phyloP scores from a whole-genome alignment of 1,284 basidiomycete genomes.

The Trametes sp. region DNA sequence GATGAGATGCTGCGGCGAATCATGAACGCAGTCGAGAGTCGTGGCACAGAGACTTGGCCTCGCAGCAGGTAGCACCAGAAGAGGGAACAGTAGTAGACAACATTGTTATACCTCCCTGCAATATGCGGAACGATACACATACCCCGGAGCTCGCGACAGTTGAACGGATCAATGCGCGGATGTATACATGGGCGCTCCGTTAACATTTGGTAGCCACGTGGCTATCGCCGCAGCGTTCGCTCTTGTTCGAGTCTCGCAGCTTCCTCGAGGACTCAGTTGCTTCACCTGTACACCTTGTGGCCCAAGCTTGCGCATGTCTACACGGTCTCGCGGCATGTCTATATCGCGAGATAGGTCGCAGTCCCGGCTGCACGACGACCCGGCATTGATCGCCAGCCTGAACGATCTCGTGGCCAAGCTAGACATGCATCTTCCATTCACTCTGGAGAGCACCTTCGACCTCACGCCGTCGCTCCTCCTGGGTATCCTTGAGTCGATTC shows the following conservation, averaged over 20 bases:
- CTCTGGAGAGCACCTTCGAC: slow-evolving; percentile 64
- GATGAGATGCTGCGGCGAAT: slow-evolving; percentile 57
- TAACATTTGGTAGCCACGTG: too few relatives aligned
- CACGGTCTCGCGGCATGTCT: background rate
- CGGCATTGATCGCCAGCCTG: slow-evolving; percentile 40
- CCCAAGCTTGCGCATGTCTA: background rate
- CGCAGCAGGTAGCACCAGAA: slow-evolving; percentile 25
- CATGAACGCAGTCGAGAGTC: slow-evolving; percentile 48
- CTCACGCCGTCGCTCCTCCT: slow-evolving; percentile 76
- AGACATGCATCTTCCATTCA: slow-evolving; percentile 53
- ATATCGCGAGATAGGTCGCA: background rate
- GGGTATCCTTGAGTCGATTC: slow-evolving; percentile 67
- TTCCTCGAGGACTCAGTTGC: too few relatives aligned
- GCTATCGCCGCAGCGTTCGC: background rate
- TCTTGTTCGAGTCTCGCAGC: too few relatives aligned
- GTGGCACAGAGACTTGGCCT: slow-evolving; percentile 3
- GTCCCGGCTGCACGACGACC: background rate
- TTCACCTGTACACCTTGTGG: too few relatives aligned
- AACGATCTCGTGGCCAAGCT: slow-evolving; percentile 60
- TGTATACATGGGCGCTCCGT: too few relatives aligned
- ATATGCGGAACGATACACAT: too few relatives aligned
- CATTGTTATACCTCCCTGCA: too few relatives aligned
- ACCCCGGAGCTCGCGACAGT: too few relatives aligned
- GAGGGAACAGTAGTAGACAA: too few relatives aligned
- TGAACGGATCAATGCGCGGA: too few relatives aligned